phyloP scores from a whole-genome alignment of 306 rosid species.

The Casuarina cunninghamiana region DNA sequence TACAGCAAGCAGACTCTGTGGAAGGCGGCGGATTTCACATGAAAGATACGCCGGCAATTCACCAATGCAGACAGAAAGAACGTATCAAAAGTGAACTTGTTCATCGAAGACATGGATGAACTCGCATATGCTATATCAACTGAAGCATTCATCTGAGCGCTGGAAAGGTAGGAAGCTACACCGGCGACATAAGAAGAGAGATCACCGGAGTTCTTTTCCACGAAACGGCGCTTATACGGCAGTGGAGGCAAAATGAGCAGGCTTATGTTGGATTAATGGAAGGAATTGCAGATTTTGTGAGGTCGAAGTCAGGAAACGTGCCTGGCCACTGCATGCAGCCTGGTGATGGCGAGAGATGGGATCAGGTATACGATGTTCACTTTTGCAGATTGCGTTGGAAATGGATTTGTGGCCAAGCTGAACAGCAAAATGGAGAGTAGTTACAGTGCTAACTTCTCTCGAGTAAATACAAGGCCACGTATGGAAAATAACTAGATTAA shows the following conservation, averaged over 20 bases:
- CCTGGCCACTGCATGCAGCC: conserved; percentile 18
- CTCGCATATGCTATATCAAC: conserved; percentile 21
- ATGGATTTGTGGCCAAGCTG: conserved; percentile 50
- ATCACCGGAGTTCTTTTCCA: conserved; percentile 40
- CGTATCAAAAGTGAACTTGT: conserved; percentile 25
- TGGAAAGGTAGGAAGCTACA: conserved; percentile 6
- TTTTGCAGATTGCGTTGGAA: conserved; percentile 11
- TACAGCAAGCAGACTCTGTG: conserved; percentile 31
- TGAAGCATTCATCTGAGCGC: conserved; percentile 35
- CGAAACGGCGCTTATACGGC: conserved; percentile 42
- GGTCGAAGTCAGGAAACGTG: conserved; percentile 37
- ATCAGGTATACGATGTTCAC: not conserved
- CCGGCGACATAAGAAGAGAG: conserved; percentile 31
- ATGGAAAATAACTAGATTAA: too few relatives aligned
- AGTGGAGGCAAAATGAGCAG: conserved; percentile 29
- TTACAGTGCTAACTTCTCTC: conserved; percentile 21
- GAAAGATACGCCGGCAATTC: conserved; percentile 25
- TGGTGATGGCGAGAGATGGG: conserved; percentile 35
- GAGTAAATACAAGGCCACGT: too few relatives aligned
- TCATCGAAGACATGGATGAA: conserved; percentile 33
- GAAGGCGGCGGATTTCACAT: conserved; percentile 32
- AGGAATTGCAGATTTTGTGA: conserved; percentile 51
- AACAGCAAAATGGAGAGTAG: conserved; percentile 38
- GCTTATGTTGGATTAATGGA: conserved; percentile 39
- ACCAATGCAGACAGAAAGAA: conserved; percentile 17